These are phyloP conservation scores for Starmerella kuoi DNA, from an alignment of 805 yeast species.

Conservation along the genomic window DNA sequence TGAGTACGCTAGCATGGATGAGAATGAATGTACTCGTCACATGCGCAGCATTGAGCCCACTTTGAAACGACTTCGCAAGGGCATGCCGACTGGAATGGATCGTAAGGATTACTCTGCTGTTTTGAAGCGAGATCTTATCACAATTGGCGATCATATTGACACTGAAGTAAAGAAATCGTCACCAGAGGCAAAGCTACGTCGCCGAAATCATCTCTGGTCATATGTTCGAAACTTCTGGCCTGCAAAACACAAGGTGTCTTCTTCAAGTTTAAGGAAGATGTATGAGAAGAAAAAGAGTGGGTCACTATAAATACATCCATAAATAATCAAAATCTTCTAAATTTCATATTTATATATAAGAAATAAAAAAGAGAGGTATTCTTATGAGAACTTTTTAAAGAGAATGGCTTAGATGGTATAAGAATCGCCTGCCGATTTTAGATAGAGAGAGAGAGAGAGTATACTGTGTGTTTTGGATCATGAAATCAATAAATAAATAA, in stretches of 20 bases:
- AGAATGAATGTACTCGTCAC: constrained; percentile 45
- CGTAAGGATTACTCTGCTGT: constrained; percentile 67
- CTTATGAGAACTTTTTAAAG: too few relatives aligned
- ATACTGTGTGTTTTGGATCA: too few relatives aligned
- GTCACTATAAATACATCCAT: neutral
- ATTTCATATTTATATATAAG: too few relatives aligned
- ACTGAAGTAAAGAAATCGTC: constrained; percentile 27
- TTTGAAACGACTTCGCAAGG: constrained; percentile 53
- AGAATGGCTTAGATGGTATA: too few relatives aligned
- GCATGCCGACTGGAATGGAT: constrained; percentile 53
- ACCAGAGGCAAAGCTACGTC: constrained; percentile 30
- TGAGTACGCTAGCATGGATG: constrained; percentile 74
- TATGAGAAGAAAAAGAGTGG: constrained; percentile 33
- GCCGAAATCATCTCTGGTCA: constrained; percentile 64
- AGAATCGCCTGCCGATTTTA: too few relatives aligned
- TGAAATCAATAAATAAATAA: too few relatives aligned
- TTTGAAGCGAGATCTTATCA: constrained; percentile 53
- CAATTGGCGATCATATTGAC: constrained; percentile 61
- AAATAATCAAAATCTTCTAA: too few relatives aligned
- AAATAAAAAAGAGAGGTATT: too few relatives aligned
- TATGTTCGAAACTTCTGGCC: constrained; percentile 85
- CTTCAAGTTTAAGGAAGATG: constrained; percentile 63
- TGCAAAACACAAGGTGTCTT: constrained; percentile 42
- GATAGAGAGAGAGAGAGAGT: too few relatives aligned
- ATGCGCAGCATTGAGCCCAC: constrained; percentile 60